Conservation (phyloP, 2,329 filamentous ascomycete species). For the Sporothrix variecibatus region DNA sequence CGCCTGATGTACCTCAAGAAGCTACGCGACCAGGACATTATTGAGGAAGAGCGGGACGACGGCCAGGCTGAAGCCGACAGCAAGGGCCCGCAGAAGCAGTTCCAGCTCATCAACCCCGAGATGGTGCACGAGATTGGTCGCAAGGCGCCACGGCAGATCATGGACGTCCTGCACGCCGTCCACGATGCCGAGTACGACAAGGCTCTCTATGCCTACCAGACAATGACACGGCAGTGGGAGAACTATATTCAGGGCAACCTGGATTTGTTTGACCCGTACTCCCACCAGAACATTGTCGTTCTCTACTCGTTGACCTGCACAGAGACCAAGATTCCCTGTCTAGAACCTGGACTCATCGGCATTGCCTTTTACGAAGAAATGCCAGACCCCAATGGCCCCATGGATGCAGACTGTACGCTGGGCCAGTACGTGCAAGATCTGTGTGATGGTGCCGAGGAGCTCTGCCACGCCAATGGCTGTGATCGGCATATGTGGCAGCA, state of each 20-base stretch:
- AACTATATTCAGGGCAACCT: slow-evolving; percentile 86
- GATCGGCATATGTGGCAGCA: slow-evolving; percentile 88
- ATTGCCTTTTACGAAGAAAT: slow-evolving; percentile 94
- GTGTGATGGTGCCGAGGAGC: slow-evolving; percentile 71
- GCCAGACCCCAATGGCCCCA: slow-evolving; percentile 60
- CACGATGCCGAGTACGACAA: slow-evolving; percentile 97
- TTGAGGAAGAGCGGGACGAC: slow-evolving; percentile 54
- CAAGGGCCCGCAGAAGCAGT: slow-evolving; percentile 67
- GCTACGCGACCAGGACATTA: slow-evolving; percentile 73
- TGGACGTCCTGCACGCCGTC: slow-evolving; percentile 90
- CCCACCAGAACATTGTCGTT: slow-evolving; percentile 94
- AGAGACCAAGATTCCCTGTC: slow-evolving; percentile 87
- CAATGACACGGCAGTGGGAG: slow-evolving; percentile 95
- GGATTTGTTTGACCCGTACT: slow-evolving; percentile 90
- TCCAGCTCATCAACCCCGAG: slow-evolving; percentile 88
- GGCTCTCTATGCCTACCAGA: slow-evolving; percentile 88
- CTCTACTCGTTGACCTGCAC: slow-evolving; percentile 94
- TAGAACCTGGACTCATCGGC: slow-evolving; percentile 85
- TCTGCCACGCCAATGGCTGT: slow-evolving; percentile 82
- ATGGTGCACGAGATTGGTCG: slow-evolving; percentile 88
- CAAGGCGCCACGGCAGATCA: slow-evolving; percentile 79
- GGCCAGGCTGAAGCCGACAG: slow-evolving; percentile 61
- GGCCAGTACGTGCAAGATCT: slow-evolving; percentile 95
- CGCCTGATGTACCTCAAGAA: slow-evolving; percentile 79
- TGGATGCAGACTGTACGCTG: slow-evolving; percentile 86